Evolutionary conservation across 2,329 filamentous ascomycete species (phyloP).

Genomic region (Pseudogymnoascus sp.): DNA sequence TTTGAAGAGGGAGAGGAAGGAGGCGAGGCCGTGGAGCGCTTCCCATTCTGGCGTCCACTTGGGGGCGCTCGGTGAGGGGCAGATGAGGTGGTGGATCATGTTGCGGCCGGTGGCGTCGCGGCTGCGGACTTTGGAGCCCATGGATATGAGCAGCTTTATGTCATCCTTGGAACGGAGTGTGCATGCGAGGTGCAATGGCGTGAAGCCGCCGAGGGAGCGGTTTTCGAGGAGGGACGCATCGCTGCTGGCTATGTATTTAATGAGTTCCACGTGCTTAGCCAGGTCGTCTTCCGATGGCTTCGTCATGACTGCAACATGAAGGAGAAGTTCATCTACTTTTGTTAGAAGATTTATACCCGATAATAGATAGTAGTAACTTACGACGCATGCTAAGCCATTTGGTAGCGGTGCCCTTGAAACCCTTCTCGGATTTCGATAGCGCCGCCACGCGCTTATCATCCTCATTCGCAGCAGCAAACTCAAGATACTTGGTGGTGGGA

Average conservation of each 20-base stretch:
- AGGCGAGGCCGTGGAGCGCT: constrained; percentile 30
- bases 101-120: constrained; percentile 57
- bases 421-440: constrained; percentile 49
- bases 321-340: constrained; percentile 46
- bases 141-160: constrained; percentile 53
- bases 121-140: constrained; percentile 60
- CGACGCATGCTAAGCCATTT: constrained; percentile 54
- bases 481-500: constrained; percentile 56
- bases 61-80: constrained; percentile 17
- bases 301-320: constrained; percentile 56
- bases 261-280: constrained; percentile 40
- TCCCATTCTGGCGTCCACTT: neutral
- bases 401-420: constrained; percentile 53
- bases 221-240: constrained; percentile 55
- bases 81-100: constrained; percentile 52
- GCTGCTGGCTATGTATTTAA: constrained; percentile 57
- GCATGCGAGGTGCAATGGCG: constrained; percentile 62
- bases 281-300: constrained; percentile 16
- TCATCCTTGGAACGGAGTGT: constrained; percentile 44
- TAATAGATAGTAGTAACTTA: constrained; percentile 31
- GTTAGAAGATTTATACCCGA: constrained; percentile 14
- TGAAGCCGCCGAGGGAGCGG: constrained; percentile 49
- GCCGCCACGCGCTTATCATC: constrained; percentile 55
- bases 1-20: constrained; percentile 51
- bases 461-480: constrained; percentile 56